These are phyloP conservation scores for Ophiostoma australiae DNA, from an alignment of 2,329 filamentous ascomycete species.

Conservation along the genomic window DNA sequence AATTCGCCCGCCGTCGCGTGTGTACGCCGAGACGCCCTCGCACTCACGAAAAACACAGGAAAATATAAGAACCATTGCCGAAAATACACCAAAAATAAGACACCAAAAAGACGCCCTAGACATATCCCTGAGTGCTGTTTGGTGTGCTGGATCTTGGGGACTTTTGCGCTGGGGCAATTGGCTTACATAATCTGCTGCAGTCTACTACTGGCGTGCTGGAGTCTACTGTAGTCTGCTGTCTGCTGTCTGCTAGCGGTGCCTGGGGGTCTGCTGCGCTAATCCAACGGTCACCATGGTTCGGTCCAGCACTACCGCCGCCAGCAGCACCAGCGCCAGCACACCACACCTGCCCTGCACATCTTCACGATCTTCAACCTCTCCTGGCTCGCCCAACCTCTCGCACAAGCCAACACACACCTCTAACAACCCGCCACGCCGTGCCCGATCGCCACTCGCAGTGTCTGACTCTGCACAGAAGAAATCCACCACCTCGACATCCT, in stretches of 20 bases:
- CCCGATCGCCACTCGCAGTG: neutral
- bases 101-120: neutral
- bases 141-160: constrained; percentile 7
- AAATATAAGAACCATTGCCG: neutral
- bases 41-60: no score
- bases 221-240: neutral
- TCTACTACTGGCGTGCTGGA: neutral
- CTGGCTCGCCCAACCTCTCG: neutral
- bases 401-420: neutral
- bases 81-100: neutral
- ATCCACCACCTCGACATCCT: neutral
- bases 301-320: neutral
- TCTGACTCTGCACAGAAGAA: neutral
- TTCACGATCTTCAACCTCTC: neutral
- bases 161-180: neutral
- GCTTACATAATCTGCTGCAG: neutral
- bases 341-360: neutral
- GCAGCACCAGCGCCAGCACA: constrained; percentile 4
- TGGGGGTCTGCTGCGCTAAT: neutral
- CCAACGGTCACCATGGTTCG: constrained; percentile 8
- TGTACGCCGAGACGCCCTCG: no score
- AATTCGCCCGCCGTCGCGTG: constrained; percentile 1
- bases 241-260: no score
- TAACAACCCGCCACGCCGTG: constrained; percentile 10
- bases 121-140: neutral